Percentiles rank a stretch among this genome's conserved stretches.
Evolutionary conservation across 345 rosid species (phyloP).

Genomic region (Salix exigua): DNA sequence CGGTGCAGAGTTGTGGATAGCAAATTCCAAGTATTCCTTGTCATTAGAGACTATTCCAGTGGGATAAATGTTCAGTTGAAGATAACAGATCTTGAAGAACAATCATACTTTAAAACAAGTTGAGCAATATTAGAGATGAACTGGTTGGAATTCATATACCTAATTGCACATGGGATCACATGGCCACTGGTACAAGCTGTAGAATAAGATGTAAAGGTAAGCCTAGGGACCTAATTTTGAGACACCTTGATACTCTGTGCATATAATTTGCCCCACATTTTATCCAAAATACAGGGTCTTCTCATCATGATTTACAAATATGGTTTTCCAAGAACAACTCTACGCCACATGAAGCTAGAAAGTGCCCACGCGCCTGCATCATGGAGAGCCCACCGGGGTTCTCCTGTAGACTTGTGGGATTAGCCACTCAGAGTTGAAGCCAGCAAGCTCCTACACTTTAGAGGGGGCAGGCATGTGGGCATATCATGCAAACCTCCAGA

Average conservation of each 20-base stretch:
- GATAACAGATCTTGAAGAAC: slow-evolving; percentile 8
- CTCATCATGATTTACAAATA: neutral
- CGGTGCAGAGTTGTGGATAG: neutral
- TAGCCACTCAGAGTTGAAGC: slow-evolving; percentile 17
- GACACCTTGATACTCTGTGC: neutral
- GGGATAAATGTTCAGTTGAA: slow-evolving; percentile 1
- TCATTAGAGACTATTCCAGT: neutral
- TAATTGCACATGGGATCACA: slow-evolving; percentile 35
- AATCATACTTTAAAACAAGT: slow-evolving; percentile 18
- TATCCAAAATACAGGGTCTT: slow-evolving; percentile 11
- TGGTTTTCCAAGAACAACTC: neutral
- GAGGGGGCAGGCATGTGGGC: slow-evolving; percentile 11
- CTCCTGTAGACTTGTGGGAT: neutral
- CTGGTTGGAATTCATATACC: slow-evolving; percentile 6
- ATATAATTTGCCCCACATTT: slow-evolving; percentile 21
- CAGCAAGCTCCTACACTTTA: slow-evolving; percentile 14
- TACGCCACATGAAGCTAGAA: slow-evolving; percentile 20
- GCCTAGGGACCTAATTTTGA: slow-evolving; percentile 15
- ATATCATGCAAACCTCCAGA: slow-evolving; percentile 9
- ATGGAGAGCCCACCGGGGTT: slow-evolving; percentile 24
- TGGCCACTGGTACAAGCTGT: slow-evolving; percentile 28
- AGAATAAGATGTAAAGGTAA: slow-evolving; percentile 18
- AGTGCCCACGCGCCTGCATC: slow-evolving; percentile 15
- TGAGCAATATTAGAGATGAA: neutral
- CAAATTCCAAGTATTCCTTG: neutral